These are phyloP conservation scores for Daedaleopsis sinensis DNA, from an alignment of 768 basidiomycete species.

Conservation along the genomic window DNA sequence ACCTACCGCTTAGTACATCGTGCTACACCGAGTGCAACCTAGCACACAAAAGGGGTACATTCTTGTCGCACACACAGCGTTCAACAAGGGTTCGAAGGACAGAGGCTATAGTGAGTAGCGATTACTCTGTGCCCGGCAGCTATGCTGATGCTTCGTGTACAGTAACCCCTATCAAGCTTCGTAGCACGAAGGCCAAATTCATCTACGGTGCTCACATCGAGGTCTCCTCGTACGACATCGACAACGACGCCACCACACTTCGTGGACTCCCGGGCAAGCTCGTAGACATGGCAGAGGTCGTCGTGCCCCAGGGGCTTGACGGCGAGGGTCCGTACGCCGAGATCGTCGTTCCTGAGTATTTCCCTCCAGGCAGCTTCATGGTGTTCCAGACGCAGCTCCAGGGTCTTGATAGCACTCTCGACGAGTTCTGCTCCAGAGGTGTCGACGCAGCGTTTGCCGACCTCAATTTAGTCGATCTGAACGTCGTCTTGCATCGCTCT, in stretches of 20 bases:
- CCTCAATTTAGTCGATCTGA: constrained; percentile 86
- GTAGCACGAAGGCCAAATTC: constrained; percentile 77
- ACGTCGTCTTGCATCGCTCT: constrained; percentile 81
- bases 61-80: constrained; percentile 90
- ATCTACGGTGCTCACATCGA: constrained; percentile 79
- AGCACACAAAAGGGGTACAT: constrained; percentile 89
- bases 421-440: constrained; percentile 69
- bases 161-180: constrained; percentile 88
- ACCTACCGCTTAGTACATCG: constrained; percentile 71
- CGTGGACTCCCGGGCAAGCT: constrained; percentile 76
- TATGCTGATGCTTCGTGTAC: constrained; percentile 1
- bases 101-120: constrained; percentile 72
- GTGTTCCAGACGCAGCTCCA: constrained; percentile 87
- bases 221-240: constrained; percentile 61
- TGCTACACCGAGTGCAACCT: constrained; percentile 91
- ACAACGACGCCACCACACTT: constrained; percentile 54
- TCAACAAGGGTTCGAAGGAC: constrained; percentile 78
- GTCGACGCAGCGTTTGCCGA: constrained; percentile 73
- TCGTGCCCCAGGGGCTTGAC: constrained; percentile 65
- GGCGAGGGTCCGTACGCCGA: constrained; percentile 72
- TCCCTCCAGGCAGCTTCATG: constrained; percentile 97
- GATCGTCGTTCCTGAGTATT: constrained; percentile 81
- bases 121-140: background rate
- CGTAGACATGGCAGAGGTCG: constrained; percentile 60
- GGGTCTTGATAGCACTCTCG: constrained; percentile 70